Evolutionary conservation across 163 green algal genomes (phyloP), one percentile per base, ranked within the genome.

Genomic region (Scenedesmus sp.): DNA sequence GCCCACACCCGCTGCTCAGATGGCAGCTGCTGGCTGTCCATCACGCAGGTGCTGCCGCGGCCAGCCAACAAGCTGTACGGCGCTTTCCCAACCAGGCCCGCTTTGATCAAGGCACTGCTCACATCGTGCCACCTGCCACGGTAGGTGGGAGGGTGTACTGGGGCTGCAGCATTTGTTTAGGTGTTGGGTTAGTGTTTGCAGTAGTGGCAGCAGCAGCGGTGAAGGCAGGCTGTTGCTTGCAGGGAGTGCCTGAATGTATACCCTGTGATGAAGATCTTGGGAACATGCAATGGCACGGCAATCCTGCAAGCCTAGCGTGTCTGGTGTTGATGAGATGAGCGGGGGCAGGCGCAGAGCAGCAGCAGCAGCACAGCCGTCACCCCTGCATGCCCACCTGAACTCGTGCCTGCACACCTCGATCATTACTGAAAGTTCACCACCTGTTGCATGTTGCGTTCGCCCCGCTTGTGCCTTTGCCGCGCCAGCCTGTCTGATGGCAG

Each of bases 21-120:
- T 67, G 88, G 88, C 57, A 92, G 12, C 77, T 82, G 73, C 88
- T 92, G 77, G 77, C 26, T 92, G 6, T 87, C 88, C 23, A 82
- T 92, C 77, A 92, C 77, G 5, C 88, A 92, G 77, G 88, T 92
- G 57, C n/a, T 88, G 34, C 88, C 88, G 1, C 34, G 79, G 10
- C 74, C 88, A 18, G 34, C 77, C 34, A 92, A 92, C 88, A 88
- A 88, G 77, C 77, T 92, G 59, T 92, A 92, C 52, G 79, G 88
- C 4, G 79, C 76, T 6, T 92, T 92, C 18, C 7, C 23, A 34
- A 82, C 13, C 62, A 88, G 66, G 54, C 34, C 76, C 16, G n/a
- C 46, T 18, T 79, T 92, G 66, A 70, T 87, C 59, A 92, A 88
- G 73, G 88, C 88, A 18, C 55, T 92, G 59, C 77, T 92, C 7